Percentiles rank a stretch among this genome's conserved stretches.
Conservation (phyloP, 768 basidiomycete species). For the Panus rudis region DNA sequence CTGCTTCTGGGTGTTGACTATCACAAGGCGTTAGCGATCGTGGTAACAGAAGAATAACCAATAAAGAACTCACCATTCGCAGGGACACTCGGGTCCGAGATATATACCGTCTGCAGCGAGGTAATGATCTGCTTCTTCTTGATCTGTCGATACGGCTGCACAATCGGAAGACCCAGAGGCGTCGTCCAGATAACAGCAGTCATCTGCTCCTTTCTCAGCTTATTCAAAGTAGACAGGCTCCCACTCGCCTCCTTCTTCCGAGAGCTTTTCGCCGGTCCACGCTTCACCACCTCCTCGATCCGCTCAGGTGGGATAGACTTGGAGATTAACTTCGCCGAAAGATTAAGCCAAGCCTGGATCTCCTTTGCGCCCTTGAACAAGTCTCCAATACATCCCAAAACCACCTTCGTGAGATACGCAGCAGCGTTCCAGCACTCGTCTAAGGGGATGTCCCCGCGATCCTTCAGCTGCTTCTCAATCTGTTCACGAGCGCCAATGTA, state of each 20-base stretch:
- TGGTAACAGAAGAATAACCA: background rate
- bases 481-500: conserved; percentile 92
- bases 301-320: conserved; percentile 78
- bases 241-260: too few relatives aligned
- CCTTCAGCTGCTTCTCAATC: conserved; percentile 83
- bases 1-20: conserved; percentile 81
- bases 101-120: conserved; percentile 77
- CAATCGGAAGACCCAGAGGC: conserved; percentile 88
- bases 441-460: conserved; percentile 60
- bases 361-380: conserved; percentile 87
- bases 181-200: conserved; percentile 95
- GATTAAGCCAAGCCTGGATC: conserved; percentile 88
- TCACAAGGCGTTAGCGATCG: background rate
- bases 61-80: conserved; percentile 45
- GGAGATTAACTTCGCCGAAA: conserved; percentile 76
- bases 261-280: conserved; percentile 14
- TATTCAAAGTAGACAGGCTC: too few relatives aligned
- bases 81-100: conserved; percentile 76
- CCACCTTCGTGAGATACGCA: conserved; percentile 75
- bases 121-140: conserved; percentile 82
- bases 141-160: conserved; percentile 89
- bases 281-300: conserved; percentile 36
- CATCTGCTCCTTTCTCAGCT: conserved; percentile 83
- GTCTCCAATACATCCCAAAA: conserved; percentile 80
- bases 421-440: conserved; percentile 73